A percentile compares a stretch with the other conserved stretches of the same genome.
Evolutionary conservation across 768 basidiomycete species (phyloP).

Genomic region (Leccinellum albellum): DNA sequence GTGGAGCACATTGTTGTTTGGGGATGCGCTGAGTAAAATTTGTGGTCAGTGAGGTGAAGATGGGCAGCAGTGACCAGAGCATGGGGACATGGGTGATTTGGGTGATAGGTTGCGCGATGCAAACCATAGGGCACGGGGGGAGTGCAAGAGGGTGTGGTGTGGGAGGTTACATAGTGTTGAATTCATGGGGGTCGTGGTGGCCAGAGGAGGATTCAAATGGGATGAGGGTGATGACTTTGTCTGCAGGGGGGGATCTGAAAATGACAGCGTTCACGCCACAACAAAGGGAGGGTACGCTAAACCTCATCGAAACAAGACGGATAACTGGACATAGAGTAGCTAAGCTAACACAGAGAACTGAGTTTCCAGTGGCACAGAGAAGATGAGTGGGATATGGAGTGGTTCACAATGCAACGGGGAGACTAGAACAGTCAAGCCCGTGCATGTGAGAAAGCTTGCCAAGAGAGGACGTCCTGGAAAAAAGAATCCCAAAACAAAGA

Average conservation of each 20-base stretch:
- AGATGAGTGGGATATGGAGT: too few relatives aligned
- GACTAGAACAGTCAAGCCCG: too few relatives aligned
- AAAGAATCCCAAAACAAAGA: too few relatives aligned
- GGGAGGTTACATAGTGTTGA: slow-evolving; percentile 64
- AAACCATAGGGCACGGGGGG: slow-evolving; percentile 68
- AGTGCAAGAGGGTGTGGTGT: slow-evolving; percentile 48
- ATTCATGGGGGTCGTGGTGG: slow-evolving; percentile 17
- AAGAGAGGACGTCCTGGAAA: too few relatives aligned
- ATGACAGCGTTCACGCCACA: too few relatives aligned
- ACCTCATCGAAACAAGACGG: too few relatives aligned
- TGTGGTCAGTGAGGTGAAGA: slow-evolving; percentile 57
- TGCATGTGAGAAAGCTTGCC: too few relatives aligned
- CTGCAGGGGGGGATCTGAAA: slow-evolving; percentile 33
- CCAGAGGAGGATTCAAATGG: slow-evolving; percentile 23
- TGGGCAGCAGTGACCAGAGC: slow-evolving; percentile 40
- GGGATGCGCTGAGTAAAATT: slow-evolving; percentile 39
- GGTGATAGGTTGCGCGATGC: slow-evolving; percentile 76
- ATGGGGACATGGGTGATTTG: slow-evolving; percentile 36
- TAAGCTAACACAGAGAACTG: too few relatives aligned
- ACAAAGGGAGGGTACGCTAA: too few relatives aligned
- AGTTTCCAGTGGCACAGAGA: too few relatives aligned
- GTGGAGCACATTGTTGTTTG: slow-evolving; percentile 36
- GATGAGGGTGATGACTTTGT: slow-evolving; percentile 35
- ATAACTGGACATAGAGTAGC: too few relatives aligned
- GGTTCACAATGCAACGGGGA: too few relatives aligned